Conservation (phyloP, 345 rosid genomes). For the Melaleuca alternifolia region DNA sequence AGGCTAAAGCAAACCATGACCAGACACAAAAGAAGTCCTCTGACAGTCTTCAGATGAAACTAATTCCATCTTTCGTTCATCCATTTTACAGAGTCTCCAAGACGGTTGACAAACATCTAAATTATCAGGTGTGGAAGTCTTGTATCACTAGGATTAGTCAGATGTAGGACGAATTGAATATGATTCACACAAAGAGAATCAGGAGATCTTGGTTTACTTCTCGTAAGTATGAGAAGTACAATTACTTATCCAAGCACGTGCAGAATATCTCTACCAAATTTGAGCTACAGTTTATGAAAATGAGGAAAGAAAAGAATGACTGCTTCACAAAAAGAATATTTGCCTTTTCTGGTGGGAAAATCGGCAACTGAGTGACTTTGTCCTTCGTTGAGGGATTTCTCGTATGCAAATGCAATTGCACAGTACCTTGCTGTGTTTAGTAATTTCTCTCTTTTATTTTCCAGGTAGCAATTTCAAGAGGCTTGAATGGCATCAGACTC, state of each 20-base stretch:
- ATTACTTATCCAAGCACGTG: background rate
- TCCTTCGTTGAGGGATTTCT: background rate
- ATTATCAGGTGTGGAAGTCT: background rate
- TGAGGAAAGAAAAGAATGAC: background rate
- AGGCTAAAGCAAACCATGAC: background rate
- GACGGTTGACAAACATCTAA: background rate
- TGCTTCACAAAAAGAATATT: background rate
- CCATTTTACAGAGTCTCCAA: background rate
- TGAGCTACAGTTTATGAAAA: background rate
- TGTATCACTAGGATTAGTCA: background rate
- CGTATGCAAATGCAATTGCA: background rate
- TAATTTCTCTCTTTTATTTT: background rate
- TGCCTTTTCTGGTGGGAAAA: background rate
- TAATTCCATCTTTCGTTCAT: background rate
- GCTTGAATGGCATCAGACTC: constrained; percentile 74
- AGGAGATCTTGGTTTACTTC: background rate
- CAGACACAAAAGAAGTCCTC: background rate
- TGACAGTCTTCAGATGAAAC: background rate
- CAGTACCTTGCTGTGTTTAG: background rate
- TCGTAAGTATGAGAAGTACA: background rate
- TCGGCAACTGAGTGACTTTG: background rate
- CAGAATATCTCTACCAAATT: background rate
- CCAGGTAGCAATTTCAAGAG: constrained; percentile 80
- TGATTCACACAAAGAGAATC: background rate
- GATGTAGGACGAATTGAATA: background rate